Evolutionary conservation across 1,284 basidiomycete species (phyloP), one percentile per base, ranked within the genome.

Genomic region (Ustilago loliicola): DNA sequence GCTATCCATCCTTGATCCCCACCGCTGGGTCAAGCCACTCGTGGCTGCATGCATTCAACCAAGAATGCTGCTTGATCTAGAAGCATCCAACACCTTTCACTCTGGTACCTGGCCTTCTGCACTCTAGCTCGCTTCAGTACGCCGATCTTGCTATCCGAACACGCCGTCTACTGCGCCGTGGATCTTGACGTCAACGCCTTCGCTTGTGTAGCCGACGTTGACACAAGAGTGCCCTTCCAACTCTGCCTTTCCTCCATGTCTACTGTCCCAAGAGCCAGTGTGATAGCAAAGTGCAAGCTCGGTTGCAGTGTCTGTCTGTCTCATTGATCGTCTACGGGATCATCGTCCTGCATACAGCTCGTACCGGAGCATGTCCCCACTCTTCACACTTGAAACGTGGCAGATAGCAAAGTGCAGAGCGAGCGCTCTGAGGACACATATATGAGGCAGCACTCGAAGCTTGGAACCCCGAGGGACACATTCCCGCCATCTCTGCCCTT

Each of bases 111-210:
- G n/a, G 42, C 7, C n/a, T 7, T 45, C 36, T 27, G 25, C 32
- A 67, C 6, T 52, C 65, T 56, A 73, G 42, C 3, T 63, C 56
- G 65, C 60, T 48, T 60, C 61, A 23, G 17, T 48, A 42, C 61
- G 65, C 61, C 38, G 34, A 36, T 23, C 23, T 40, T 47, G n/a
- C 3, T 21, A 73, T 45, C 61, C 65, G 65, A 68, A 61, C 17
- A 19, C 27, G 56, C 60, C 51, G n/a, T 30, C 27, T 21, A 19
- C 52, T 62, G 61, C 40, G 30, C 56, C 48, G 48, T 56, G 27
- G 62, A 65, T 47, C 19, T 9, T 45, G 52, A 50, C 55, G 50
- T 58, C 62, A 65, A 65, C 56, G 60, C 63, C 69, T 38, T 56
- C 57, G 51, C 53, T 53, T 62, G 42, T 40, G 11, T 50, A 50